These are phyloP conservation scores for Pichia inconspicua DNA, from an alignment of 1,139 yeast genomes.

Conservation along the genomic window DNA sequence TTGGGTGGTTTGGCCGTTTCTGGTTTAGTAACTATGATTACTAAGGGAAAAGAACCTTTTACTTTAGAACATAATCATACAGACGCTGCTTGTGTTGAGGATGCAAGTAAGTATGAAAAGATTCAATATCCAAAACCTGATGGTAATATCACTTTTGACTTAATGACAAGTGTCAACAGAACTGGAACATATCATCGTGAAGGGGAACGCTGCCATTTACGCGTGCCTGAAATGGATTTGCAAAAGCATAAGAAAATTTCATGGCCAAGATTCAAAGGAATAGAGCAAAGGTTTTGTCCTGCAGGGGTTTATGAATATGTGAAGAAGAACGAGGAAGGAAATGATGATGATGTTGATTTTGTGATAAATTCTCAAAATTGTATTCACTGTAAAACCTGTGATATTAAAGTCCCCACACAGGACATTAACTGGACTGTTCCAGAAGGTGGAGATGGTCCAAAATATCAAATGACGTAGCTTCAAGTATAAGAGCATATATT, in stretches of 20 bases:
- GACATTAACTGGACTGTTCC: conserved; percentile 95
- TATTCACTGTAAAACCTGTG: conserved; percentile 97
- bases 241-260: conserved; percentile 58
- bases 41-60: conserved; percentile 81
- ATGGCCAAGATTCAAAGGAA: conserved; percentile 73
- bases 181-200: conserved; percentile 96
- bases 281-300: conserved; percentile 90
- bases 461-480: conserved; percentile 65
- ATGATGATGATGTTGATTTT: conserved; percentile 48
- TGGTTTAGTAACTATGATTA: conserved; percentile 72
- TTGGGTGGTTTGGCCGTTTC: conserved; percentile 78
- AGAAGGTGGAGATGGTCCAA: conserved; percentile 98
- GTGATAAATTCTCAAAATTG: conserved; percentile 95
- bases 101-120: conserved; percentile 57
- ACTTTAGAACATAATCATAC: conserved; percentile 65
- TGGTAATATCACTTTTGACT: conserved; percentile 80
- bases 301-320: conserved; percentile 97
- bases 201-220: conserved; percentile 82
- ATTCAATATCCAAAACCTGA: conserved; percentile 94
- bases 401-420: conserved; percentile 90
- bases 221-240: conserved; percentile 68
- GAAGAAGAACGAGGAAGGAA: conserved; percentile 43
- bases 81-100: conserved; percentile 64
- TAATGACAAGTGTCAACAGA: conserved; percentile 84
- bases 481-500: neutral